Evolutionary conservation across 768 basidiomycete species (phyloP).

Genomic region (Amanita molliuscula): DNA sequence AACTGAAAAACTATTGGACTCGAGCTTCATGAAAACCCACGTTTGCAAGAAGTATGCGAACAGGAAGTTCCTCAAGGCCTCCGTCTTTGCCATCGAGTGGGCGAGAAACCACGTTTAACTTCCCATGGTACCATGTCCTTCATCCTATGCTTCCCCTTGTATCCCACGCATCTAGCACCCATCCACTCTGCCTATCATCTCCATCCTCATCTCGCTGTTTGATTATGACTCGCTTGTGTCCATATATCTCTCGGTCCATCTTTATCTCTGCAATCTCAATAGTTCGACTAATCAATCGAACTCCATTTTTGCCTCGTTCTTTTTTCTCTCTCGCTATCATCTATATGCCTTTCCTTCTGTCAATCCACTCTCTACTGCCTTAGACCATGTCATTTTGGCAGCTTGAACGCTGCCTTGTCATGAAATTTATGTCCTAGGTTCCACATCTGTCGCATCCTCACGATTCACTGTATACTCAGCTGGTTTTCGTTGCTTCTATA

Average conservation of each 20-base stretch:
- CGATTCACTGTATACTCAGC: constrained; percentile 7
- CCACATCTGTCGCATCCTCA: constrained; percentile 6
- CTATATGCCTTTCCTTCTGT: constrained; percentile 8
- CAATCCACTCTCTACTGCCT: constrained; percentile 4
- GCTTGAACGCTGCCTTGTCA: constrained; percentile 13
- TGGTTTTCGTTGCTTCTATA: too few relatives aligned
- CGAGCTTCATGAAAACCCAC: constrained; percentile 74
- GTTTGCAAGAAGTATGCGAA: constrained; percentile 94
- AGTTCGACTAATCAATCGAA: constrained; percentile 9
- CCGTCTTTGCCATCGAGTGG: constrained; percentile 69
- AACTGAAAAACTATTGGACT: constrained; percentile 72
- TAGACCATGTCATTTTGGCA: constrained; percentile 13
- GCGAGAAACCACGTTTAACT: constrained; percentile 29
- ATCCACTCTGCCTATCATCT: constrained; percentile 12
- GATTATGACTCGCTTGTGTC: constrained; percentile 14
- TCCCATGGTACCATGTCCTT: not conserved
- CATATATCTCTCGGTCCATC: constrained; percentile 15
- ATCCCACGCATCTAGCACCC: constrained; percentile 9
- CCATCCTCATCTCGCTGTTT: constrained; percentile 12
- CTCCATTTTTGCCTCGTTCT: constrained; percentile 10
- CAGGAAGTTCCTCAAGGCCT: constrained; percentile 96
- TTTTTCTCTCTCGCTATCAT: constrained; percentile 7
- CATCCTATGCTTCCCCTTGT: constrained; percentile 12
- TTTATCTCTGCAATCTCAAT: constrained; percentile 10
- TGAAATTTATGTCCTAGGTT: too few relatives aligned